A percentile compares a stretch with the other conserved stretches of the same genome.
Conservation (phyloP, 805 yeast species). For the Cyberlindnera euphorbiiphila region DNA sequence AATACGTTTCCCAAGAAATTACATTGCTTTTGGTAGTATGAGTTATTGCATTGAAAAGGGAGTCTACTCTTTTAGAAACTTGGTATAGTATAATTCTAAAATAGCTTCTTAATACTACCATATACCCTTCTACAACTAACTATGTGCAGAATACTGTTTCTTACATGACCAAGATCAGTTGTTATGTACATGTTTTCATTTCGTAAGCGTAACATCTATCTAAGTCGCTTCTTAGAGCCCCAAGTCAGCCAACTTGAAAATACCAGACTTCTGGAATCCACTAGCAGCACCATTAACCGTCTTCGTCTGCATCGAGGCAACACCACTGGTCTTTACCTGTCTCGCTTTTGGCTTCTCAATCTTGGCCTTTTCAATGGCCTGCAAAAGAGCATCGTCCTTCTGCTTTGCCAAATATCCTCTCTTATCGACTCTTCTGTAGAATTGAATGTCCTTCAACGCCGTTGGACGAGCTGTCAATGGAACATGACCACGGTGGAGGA, state of each 20-base stretch:
- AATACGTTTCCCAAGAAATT: no score
- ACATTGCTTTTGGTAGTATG: no score
- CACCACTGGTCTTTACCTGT: constrained; percentile 7
- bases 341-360: constrained; percentile 10
- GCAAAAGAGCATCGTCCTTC: constrained; percentile 20
- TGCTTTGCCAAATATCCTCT: constrained; percentile 69
- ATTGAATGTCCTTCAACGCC: constrained; percentile 72
- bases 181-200: constrained; percentile 9
- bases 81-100: no score
- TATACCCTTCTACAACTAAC: no score
- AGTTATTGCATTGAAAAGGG: no score
- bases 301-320: constrained; percentile 13
- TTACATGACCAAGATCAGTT: no score
- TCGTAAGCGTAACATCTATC: no score
- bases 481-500: constrained; percentile 67
- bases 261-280: constrained; percentile 25
- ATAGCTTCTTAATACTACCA: no score
- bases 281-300: constrained; percentile 21
- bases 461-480: constrained; percentile 88
- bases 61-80: no score
- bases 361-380: constrained; percentile 23
- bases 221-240: constrained; percentile 19
- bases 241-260: constrained; percentile 23
- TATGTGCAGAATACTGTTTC: no score
- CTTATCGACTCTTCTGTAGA: constrained; percentile 64